Evolutionary conservation across 805 yeast species (phyloP), one percentile per base, ranked within the genome.

Genomic region (Candida orba): DNA sequence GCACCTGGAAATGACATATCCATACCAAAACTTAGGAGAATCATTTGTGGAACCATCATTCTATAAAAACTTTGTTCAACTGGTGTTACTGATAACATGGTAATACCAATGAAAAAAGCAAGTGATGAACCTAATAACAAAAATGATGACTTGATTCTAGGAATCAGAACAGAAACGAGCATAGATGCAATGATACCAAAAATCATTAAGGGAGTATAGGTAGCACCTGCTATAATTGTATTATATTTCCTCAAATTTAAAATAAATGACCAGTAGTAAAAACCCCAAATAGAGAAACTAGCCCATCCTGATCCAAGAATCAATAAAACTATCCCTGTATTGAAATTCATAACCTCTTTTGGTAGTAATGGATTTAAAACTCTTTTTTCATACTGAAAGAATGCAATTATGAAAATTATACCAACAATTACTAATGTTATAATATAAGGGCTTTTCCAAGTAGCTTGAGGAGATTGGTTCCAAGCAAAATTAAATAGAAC

Each of bases 1-100:
- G 84, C 79, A 1, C 90, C 81, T 0, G 93, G 91, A 59, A 83
- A 84, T 24, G 85, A 78, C 58, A 80, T 65, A 58, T 84, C 91
- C 89, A 84, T 82, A 3, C 88, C 95, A 69, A 79, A 81, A 13
- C 80, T 73, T 6, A 77, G 62, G 6, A 84, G 62, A 15, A 79
- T 51, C 68, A 75, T 67, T 27, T 75, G 71, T 4, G 81, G 79
- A 53, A 84, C 70, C 3, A 75, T 60, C 54, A 78, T 69, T 8
- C 71, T 66, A 73, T 78, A 84, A 56, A 72, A 85, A 0, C 75
- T 65, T 56, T 83, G 84, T 41, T 73, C 52, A 1, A 73, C 72
- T 0, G 89, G 88, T 40, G 77, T 68, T 0, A 75, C 66, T 2
- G 80, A 71, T 17, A 78, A 62, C 64, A 81, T 65, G 0, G 75